Conservation (phyloP, 2,329 filamentous ascomycete species). For the Colletotrichum sp. region DNA sequence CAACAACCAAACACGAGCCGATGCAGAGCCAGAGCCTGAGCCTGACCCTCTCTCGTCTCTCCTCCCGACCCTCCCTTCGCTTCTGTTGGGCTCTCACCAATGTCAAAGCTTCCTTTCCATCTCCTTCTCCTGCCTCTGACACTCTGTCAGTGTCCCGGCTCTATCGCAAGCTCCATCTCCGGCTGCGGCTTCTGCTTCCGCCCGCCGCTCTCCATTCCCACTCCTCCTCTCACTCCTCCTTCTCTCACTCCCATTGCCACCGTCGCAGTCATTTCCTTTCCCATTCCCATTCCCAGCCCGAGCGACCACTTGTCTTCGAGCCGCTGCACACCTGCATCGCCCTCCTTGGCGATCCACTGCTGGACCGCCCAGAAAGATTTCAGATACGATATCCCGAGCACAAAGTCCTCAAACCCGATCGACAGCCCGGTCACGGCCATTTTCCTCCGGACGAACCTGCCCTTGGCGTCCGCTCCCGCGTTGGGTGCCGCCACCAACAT, state of each 20-base stretch:
- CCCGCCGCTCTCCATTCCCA: not conserved
- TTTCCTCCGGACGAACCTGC: slow-evolving; percentile 33
- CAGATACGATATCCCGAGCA: slow-evolving; percentile 28
- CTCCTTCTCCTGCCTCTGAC: not conserved
- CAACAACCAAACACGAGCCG: not conserved
- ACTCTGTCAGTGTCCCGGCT: not conserved
- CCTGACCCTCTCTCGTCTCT: not conserved
- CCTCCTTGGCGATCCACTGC: slow-evolving; percentile 28
- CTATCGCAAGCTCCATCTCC: not conserved
- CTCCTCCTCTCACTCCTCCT: not conserved
- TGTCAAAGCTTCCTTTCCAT: not conserved
- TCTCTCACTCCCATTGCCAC: not conserved
- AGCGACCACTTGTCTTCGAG: slow-evolving; percentile 17
- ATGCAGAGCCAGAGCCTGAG: not conserved
- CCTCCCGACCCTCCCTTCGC: not conserved
- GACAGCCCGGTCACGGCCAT: slow-evolving; percentile 30
- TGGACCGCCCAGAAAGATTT: slow-evolving; percentile 31
- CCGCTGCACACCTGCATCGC: slow-evolving; percentile 1
- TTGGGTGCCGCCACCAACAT: slow-evolving; percentile 30
- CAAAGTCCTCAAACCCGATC: slow-evolving; percentile 31
- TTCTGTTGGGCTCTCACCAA: not conserved
- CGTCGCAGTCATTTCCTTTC: not conserved
- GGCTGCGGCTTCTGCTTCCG: not conserved
- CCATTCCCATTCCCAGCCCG: not conserved
- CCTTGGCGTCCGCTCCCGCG: slow-evolving; percentile 26